Base-by-base conservation (phyloP, 768 basidiomycete species). In the Nevesoporus exiguus region DNA sequence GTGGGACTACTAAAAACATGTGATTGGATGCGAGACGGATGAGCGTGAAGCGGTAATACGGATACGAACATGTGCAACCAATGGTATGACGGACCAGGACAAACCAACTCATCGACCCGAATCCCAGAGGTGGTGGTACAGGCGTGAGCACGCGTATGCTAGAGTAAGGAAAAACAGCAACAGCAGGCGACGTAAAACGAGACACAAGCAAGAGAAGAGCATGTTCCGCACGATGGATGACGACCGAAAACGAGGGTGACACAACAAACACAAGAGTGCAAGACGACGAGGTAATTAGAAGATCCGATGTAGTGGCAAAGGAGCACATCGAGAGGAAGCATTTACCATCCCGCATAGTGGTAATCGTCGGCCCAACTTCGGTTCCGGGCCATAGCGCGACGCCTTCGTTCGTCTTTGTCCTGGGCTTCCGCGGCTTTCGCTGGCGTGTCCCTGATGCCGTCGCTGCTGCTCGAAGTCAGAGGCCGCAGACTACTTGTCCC, bases 301-400 rank as follows among this genome's bases (percentile, higher is more conserved):
- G 42, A 58, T 59, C 56, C 60, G 39, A 52, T 53, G 56, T 55
- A 61, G 43, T 47, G 52, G 53, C 51, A 49, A 55, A 55, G 24
- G 52, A 17, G 29, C 5, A 53, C 27, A 40, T 30, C 17, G 37
- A 46, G 43, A 45, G 30, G 41, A 50, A 31, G 27, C 30, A 27
- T 19, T 62, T 66, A 88, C 86, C 86, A 88, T 39, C 86, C 86
- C 17, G 77, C 65, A 55, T 71, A 74, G 67, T 88, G 86, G 66
- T 78, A 88, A 56, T 87, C 83, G 54, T 85, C 79, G 21, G 82
- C 80, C 83, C 81, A 86, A 64, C 83, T 88, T 48, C 79, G 76
- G 65, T 85, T 86, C 59, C 84, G 72, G 48, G 81, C 78, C 66
- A 86, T 64, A 11, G 78, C 79, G 30, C 69, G 72, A 67, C 68